Percentiles rank a stretch among this genome's conserved stretches.
Evolutionary conservation across 202 grass and related monocot species (phyloP).

Genomic region (Bolboschoenoplectus hybrid): DNA sequence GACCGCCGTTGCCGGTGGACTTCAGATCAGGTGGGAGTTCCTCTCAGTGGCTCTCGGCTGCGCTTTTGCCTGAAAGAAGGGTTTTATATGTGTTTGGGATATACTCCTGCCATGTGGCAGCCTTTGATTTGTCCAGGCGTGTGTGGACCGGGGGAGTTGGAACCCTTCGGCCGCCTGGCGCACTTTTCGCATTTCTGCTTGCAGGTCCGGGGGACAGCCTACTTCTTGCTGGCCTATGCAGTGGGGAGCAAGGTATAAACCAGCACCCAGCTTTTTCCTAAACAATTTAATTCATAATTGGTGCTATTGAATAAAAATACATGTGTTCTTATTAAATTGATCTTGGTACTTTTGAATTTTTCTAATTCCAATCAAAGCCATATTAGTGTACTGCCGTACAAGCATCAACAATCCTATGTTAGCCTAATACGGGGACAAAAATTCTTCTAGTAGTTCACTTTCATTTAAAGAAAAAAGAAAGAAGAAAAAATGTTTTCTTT

Average conservation of each 20-base stretch:
- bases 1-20: conserved; percentile 48
- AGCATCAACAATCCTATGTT: background rate
- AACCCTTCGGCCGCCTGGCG: conserved; percentile 36
- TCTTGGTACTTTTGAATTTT: background rate
- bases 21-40: conserved; percentile 42
- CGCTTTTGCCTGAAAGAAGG: conserved; percentile 37
- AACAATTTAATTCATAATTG: conserved; percentile 3
- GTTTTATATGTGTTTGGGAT: conserved; percentile 51
- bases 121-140: conserved; percentile 48
- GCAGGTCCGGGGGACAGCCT: conserved; percentile 32
- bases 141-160: conserved; percentile 35
- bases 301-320: conserved; percentile 10
- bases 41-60: conserved; percentile 52
- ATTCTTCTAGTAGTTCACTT: background rate
- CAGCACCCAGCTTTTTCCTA: background rate
- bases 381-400: background rate
- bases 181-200: conserved; percentile 50
- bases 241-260: conserved; percentile 34
- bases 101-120: conserved; percentile 46
- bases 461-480: background rate
- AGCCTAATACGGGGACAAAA: background rate
- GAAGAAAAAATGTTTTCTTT: background rate
- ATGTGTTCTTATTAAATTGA: background rate
- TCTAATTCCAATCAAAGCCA: background rate
- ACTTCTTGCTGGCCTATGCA: conserved; percentile 46